Base-by-base conservation (phyloP, 2,329 filamentous ascomycete species). In the Fusarium napiforme region DNA sequence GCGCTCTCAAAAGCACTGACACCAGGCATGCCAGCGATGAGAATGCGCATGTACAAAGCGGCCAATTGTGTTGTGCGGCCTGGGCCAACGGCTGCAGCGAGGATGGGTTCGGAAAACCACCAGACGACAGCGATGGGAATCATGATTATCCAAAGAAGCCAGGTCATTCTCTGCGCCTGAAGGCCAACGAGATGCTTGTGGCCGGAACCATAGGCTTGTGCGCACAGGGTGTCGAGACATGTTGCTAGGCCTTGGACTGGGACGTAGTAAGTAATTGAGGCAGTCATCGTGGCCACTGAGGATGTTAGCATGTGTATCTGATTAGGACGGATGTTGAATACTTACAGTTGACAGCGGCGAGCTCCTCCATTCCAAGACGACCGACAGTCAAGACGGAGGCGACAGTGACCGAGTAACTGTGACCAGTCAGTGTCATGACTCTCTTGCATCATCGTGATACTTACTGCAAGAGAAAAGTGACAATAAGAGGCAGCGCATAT, bases 151-250 rank as follows among this genome's bases (percentile, higher is more conserved):
- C 92, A 91, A 2, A 95, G 86, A 72, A 96, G 93, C 78, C 87
- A 92, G 3, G 93, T 85, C 93, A 95, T 95, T 56, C 93, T 87
- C 79, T 96, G 93, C 64, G 93, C 87, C 73, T 96, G 92, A n/a
- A 96, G 82, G 1, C 93, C 93, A 0, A 98, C 95, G 3, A 98
- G 88, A 74, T 94, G 92, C 75, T 92, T 96, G 78, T 92, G 92
- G 0, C 95, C 95, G 0, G 93, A 96, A 2, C 95, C 95, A 79
- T 96, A 98, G 0, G 95, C 95, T 81, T 98, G 95, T 0, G 95
- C 90, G 80, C 95, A 97, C 2, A 98, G 89, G 0, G 95, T 98
- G 81, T 98, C 95, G 23, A 98, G 86, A 66, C 92, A 93, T 2
- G 95, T 98, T 1, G 94, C 92, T 14, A 98, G 85, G 16, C 94